Percentiles rank a stretch among this genome's conserved stretches.
phyloP scores from a whole-genome alignment of 805 yeast species.

The Scheffersomyces spartinae region DNA sequence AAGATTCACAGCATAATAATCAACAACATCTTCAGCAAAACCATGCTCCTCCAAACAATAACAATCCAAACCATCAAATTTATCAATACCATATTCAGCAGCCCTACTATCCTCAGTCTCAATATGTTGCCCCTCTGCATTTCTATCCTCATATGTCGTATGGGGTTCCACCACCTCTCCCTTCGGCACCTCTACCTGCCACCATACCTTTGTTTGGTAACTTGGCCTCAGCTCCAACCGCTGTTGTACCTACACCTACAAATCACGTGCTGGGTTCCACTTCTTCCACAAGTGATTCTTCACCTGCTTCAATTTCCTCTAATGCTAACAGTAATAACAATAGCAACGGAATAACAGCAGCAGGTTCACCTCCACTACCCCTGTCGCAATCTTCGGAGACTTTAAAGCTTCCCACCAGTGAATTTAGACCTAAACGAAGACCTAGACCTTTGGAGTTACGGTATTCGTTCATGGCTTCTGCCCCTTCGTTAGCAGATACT shows the following conservation, averaged over 20 bases:
- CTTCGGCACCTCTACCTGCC: slow-evolving; percentile 3
- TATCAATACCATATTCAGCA: slow-evolving; percentile 2
- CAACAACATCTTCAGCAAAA: slow-evolving; percentile 3
- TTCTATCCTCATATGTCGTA: slow-evolving; percentile 1
- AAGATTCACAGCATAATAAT: slow-evolving; percentile 2
- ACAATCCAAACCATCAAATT: slow-evolving; percentile 2
- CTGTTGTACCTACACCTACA: slow-evolving; percentile 2
- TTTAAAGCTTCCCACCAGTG: slow-evolving; percentile 13
- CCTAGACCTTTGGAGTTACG: slow-evolving; percentile 27
- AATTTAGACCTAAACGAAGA: slow-evolving; percentile 26
- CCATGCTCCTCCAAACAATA: too few species aligned
- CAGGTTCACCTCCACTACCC: too few species aligned
- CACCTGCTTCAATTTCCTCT: too few species aligned
- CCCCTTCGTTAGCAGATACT: slow-evolving; percentile 1
- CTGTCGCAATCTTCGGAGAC: too few species aligned
- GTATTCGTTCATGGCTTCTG: slow-evolving; percentile 14
- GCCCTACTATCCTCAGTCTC: slow-evolving; percentile 1
- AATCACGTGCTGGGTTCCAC: too few species aligned
- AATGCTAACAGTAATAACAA: too few species aligned
- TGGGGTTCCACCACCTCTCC: too few species aligned
- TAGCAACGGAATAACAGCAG: too few species aligned
- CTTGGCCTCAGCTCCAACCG: slow-evolving; percentile 2
- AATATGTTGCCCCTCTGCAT: background rate
- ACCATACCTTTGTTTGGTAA: slow-evolving; percentile 1
- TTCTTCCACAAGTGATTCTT: too few species aligned